Conservation (phyloP, 805 yeast genomes). For the Candida corydali region DNA sequence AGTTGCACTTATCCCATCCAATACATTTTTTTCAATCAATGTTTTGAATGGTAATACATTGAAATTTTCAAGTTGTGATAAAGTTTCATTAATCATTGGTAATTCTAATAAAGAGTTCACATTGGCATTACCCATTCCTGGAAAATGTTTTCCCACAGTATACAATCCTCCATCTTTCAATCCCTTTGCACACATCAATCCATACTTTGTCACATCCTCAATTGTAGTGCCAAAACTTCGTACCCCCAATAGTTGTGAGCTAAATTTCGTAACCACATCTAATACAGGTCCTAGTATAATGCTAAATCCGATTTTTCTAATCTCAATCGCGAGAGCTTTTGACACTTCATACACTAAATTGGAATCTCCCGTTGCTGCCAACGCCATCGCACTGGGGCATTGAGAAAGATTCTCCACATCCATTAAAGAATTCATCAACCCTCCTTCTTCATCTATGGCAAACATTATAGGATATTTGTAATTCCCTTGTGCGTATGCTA, state of each 20-base stretch:
- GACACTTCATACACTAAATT: slow-evolving; percentile 48
- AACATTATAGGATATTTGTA: slow-evolving; percentile 52
- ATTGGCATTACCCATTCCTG: slow-evolving; percentile 61
- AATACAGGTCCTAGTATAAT: slow-evolving; percentile 59
- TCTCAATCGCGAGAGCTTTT: slow-evolving; percentile 51
- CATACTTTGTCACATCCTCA: slow-evolving; percentile 54
- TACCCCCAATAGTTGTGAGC: slow-evolving; percentile 56
- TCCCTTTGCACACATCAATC: slow-evolving; percentile 50
- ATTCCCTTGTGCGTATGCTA: slow-evolving; percentile 46
- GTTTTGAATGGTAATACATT: slow-evolving; percentile 49
- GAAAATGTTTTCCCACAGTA: slow-evolving; percentile 61
- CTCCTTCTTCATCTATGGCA: slow-evolving; percentile 62
- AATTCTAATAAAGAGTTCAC: slow-evolving; percentile 55
- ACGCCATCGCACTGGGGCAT: slow-evolving; percentile 64
- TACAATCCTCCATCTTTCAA: slow-evolving; percentile 50
- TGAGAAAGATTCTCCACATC: slow-evolving; percentile 51
- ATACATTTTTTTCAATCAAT: slow-evolving; percentile 38
- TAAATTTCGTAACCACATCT: slow-evolving; percentile 54
- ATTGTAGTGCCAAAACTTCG: slow-evolving; percentile 59
- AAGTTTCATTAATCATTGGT: slow-evolving; percentile 55
- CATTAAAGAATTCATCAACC: slow-evolving; percentile 55
- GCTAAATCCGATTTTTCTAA: slow-evolving; percentile 51
- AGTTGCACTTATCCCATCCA: slow-evolving; percentile 57
- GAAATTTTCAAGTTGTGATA: slow-evolving; percentile 47
- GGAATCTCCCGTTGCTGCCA: slow-evolving; percentile 50